A percentile compares a stretch with the other conserved stretches of the same genome.
These are phyloP conservation scores for Tulasnella sp. DNA, from an alignment of 768 basidiomycete genomes.

Conservation along the genomic window DNA sequence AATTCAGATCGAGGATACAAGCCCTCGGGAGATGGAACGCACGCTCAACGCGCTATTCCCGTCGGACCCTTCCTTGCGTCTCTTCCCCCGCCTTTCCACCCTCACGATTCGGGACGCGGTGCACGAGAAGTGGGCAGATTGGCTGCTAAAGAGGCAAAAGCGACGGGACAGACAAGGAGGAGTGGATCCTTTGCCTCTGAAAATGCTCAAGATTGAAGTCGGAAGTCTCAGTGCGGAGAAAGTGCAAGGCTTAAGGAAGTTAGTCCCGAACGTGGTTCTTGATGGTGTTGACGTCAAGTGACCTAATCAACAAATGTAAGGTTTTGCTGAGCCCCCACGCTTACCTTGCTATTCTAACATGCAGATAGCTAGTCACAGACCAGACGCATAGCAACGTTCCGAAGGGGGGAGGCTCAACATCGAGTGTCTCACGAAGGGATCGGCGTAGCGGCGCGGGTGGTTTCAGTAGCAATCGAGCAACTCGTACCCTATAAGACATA, in stretches of 20 bases:
- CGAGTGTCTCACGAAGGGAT: too few species aligned
- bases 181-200: background rate
- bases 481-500: too few species aligned
- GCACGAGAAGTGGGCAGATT: background rate
- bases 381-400: too few species aligned
- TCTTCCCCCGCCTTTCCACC: background rate
- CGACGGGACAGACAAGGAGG: background rate
- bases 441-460: too few species aligned
- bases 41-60: background rate
- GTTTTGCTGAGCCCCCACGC: background rate
- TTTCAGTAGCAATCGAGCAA: too few species aligned
- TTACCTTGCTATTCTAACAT: background rate
- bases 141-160: background rate
- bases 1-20: background rate
- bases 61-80: background rate
- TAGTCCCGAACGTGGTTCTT: background rate
- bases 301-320: background rate
- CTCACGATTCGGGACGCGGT: background rate
- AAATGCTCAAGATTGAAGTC: background rate
- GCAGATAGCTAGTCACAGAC: background rate
- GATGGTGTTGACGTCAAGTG: background rate
- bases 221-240: background rate
- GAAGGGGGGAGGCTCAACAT: too few species aligned
- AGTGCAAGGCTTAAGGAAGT: background rate
- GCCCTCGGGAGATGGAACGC: background rate